Conservation (phyloP, 495 filamentous ascomycete genomes). For the Daldinia concentrica region DNA sequence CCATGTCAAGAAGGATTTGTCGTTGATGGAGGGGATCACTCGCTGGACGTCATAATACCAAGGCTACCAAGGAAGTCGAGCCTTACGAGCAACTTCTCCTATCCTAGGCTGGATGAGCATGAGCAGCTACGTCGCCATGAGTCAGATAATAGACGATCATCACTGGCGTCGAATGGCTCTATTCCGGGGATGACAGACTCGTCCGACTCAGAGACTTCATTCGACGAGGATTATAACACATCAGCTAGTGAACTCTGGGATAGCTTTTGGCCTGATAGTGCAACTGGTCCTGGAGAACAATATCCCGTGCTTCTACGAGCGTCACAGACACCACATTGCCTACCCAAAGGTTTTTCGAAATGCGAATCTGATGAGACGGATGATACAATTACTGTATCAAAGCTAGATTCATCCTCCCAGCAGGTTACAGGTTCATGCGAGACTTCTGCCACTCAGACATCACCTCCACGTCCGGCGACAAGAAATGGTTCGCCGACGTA, state of each 20-base stretch:
- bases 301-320: constrained; percentile 33
- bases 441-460: neutral
- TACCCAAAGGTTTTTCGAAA: constrained; percentile 16
- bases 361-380: constrained; percentile 7
- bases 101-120: constrained; percentile 32
- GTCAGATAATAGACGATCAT: constrained; percentile 41
- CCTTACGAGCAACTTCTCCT: constrained; percentile 42
- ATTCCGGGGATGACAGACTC: constrained; percentile 47
- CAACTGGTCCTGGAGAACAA: constrained; percentile 26
- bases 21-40: constrained; percentile 5
- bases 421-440: constrained; percentile 5
- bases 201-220: constrained; percentile 46
- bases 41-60: constrained; percentile 16
- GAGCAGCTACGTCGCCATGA: constrained; percentile 36
- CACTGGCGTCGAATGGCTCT: constrained; percentile 40
- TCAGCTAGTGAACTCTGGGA: constrained; percentile 45
- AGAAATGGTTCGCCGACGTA: constrained; percentile 31
- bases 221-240: constrained; percentile 45
- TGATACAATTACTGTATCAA: constrained; percentile 27
- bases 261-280: constrained; percentile 43
- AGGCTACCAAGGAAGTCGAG: constrained; percentile 27
- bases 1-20: constrained; percentile 17
- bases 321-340: constrained; percentile 19
- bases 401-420: neutral
- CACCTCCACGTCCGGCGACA: constrained; percentile 23